Conservation (phyloP, 176 grass and related monocot species). For the Luzula sylvatica region DNA sequence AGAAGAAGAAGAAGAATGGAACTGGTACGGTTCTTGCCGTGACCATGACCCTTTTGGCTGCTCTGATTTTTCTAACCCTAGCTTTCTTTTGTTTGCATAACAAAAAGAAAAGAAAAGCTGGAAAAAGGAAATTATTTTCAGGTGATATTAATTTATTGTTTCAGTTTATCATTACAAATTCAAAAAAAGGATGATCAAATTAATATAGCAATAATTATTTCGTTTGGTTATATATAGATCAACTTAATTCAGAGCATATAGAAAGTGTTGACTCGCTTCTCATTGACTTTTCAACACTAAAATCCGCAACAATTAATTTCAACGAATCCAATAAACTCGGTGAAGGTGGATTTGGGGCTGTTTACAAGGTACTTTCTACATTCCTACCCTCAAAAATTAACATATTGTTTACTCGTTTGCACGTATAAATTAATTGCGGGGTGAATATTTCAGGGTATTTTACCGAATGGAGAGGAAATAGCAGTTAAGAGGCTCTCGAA, state of each 20-base stretch:
- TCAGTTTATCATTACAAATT: neutral
- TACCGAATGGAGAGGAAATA: constrained; percentile 34
- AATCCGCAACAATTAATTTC: constrained; percentile 46
- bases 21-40: neutral
- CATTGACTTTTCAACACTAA: constrained; percentile 39
- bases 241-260: constrained; percentile 13
- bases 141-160: neutral
- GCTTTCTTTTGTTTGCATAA: constrained; percentile 10
- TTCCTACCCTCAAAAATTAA: neutral
- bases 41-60: neutral
- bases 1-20: constrained; percentile 15
- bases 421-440: too few species aligned
- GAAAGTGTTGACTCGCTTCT: constrained; percentile 39
- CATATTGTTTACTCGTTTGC: too few species aligned
- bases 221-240: constrained; percentile 24
- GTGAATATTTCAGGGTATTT: constrained; percentile 29
- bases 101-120: neutral
- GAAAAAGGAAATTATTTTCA: neutral
- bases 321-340: constrained; percentile 47
- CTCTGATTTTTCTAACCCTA: neutral
- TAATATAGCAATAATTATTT: too few species aligned
- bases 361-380: constrained; percentile 52
- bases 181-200: too few species aligned
- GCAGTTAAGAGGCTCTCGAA: constrained; percentile 40
- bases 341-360: constrained; percentile 63